phyloP scores from a whole-genome alignment of 768 basidiomycete species.

The Boletus pseudo-olivaceus region DNA sequence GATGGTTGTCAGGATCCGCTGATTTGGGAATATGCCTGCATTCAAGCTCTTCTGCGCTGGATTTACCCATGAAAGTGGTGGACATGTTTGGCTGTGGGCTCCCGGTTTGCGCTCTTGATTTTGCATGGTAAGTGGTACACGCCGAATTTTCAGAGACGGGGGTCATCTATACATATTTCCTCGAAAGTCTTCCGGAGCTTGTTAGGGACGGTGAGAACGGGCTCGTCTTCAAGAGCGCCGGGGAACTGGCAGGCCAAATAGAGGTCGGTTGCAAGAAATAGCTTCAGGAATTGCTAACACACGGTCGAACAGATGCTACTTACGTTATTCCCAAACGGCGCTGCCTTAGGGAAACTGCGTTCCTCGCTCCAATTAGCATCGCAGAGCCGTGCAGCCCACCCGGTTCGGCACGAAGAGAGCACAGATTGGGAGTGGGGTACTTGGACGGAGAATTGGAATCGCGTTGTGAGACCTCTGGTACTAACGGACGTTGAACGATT shows the following conservation, averaged over 20 bases:
- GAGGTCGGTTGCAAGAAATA: constrained; percentile 35
- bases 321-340: constrained; percentile 54
- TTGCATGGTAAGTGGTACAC: constrained; percentile 62
- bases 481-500: constrained; percentile 29
- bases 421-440: constrained; percentile 58
- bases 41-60: constrained; percentile 82
- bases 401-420: constrained; percentile 18
- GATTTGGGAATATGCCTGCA: constrained; percentile 92
- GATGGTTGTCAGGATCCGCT: constrained; percentile 62
- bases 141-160: not conserved
- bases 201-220: constrained; percentile 86
- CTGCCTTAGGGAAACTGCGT: constrained; percentile 48
- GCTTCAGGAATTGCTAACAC: not conserved
- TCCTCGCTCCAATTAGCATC: constrained; percentile 42
- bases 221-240: constrained; percentile 63
- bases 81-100: constrained; percentile 99
- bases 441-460: constrained; percentile 88
- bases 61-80: constrained; percentile 98
- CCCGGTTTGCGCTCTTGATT: constrained; percentile 88
- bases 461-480: constrained; percentile 57
- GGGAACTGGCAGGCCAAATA: constrained; percentile 68
- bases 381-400: constrained; percentile 21
- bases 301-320: constrained; percentile 48
- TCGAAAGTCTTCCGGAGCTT: constrained; percentile 72
- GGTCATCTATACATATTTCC: constrained; percentile 1